Percentiles rank a stretch among this genome's conserved stretches.
phyloP scores from a whole-genome alignment of 2,329 filamentous ascomycete genomes.

The Parastagonospora avenae region DNA sequence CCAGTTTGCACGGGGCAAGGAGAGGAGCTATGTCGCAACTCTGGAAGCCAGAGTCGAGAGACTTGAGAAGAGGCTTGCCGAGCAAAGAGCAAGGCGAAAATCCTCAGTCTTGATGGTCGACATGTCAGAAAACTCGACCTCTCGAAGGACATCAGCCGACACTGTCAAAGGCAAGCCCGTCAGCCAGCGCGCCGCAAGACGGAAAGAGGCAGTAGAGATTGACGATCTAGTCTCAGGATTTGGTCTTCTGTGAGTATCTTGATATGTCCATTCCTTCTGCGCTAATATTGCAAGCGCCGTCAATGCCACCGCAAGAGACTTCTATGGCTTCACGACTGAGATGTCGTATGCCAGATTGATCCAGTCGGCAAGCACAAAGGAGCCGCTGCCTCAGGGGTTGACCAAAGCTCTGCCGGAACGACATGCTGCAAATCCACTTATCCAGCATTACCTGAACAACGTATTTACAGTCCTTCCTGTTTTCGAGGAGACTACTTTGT shows the following conservation, averaged over 20 bases:
- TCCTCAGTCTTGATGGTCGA: constrained; percentile 74
- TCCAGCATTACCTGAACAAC: constrained; percentile 85
- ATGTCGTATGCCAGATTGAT: constrained; percentile 93
- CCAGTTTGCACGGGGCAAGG: constrained; percentile 93
- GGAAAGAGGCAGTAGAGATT: constrained; percentile 80
- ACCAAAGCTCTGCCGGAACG: constrained; percentile 70
- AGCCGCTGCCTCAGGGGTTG: constrained; percentile 67
- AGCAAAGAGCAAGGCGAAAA: constrained; percentile 69
- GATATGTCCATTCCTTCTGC: not conserved
- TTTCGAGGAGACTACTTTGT: constrained; percentile 79
- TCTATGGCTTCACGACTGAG: constrained; percentile 83
- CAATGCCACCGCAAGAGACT: constrained; percentile 92
- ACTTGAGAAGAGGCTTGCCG: constrained; percentile 74
- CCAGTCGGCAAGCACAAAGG: constrained; percentile 78
- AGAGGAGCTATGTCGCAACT: constrained; percentile 94
- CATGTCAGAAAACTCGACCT: constrained; percentile 55
- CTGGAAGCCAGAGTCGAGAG: constrained; percentile 91
- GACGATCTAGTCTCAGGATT: constrained; percentile 94
- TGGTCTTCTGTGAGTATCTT: constrained; percentile 73
- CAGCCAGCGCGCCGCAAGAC: constrained; percentile 51
- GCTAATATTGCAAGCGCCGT: constrained; percentile 67
- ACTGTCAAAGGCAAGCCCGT: constrained; percentile 41
- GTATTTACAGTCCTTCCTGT: constrained; percentile 81
- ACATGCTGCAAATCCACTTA: constrained; percentile 68
- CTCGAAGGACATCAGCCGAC: constrained; percentile 53